These are phyloP conservation scores for Naumovozyma baii DNA, from an alignment of 805 yeast species.

Conservation along the genomic window DNA sequence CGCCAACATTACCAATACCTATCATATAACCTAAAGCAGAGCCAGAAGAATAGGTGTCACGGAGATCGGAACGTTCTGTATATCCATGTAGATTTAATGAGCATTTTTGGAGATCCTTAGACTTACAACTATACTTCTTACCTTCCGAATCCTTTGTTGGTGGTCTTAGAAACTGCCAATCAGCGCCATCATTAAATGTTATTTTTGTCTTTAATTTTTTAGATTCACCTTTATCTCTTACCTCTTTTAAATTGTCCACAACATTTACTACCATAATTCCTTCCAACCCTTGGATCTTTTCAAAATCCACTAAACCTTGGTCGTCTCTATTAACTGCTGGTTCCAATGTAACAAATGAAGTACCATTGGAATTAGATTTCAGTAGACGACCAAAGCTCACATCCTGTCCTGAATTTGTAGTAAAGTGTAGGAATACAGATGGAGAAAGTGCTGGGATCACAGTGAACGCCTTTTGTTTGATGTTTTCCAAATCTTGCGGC, in stretches of 20 bases:
- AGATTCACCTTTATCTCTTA: conserved; percentile 31
- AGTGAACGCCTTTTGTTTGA: conserved; percentile 64
- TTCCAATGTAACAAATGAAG: conserved; percentile 63
- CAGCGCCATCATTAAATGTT: conserved; percentile 85
- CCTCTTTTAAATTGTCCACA: conserved; percentile 47
- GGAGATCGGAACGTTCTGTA: conserved; percentile 73
- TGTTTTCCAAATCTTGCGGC: conserved; percentile 54
- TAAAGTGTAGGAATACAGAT: conserved; percentile 74
- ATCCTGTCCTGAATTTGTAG: conserved; percentile 44
- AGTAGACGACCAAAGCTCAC: conserved; percentile 68
- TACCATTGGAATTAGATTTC: conserved; percentile 88
- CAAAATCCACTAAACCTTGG: conserved; percentile 80
- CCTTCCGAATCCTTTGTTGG: conserved; percentile 59
- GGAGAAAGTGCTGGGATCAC: conserved; percentile 63
- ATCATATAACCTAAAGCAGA: conserved; percentile 84
- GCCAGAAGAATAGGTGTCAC: conserved; percentile 81
- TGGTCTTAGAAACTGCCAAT: conserved; percentile 66
- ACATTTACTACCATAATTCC: conserved; percentile 72
- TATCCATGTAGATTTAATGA: conserved; percentile 82
- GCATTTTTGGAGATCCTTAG: conserved; percentile 47
- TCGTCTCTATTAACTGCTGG: conserved; percentile 64
- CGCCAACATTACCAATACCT: conserved; percentile 92
- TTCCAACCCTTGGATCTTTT: conserved; percentile 70
- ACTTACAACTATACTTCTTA: conserved; percentile 43
- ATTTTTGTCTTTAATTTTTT: conserved; percentile 64